Evolutionary conservation across 129 eudicot species (phyloP), one percentile per base, ranked within the genome.

Genomic region (Flaveria linearis): DNA sequence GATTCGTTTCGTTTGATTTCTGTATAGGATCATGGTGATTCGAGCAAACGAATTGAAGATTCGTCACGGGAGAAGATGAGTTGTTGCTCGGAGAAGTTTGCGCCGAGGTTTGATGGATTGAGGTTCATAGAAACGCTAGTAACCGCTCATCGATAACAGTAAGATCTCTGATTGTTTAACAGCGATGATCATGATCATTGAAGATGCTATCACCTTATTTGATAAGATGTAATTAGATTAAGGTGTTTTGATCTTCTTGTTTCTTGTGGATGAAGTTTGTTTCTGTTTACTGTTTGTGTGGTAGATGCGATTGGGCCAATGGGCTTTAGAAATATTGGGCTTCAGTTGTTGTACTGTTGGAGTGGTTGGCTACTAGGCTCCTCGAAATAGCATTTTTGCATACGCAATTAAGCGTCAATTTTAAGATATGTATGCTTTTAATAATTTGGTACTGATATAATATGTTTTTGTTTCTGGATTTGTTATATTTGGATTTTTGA

Each of bases 81-180:
- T 6, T 81, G 85, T 41, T 82, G 85, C 28, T 83, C 92, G 68
- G 93, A 89, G 6, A 86, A 89, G 66, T 92, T 89, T 72, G 91
- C 90, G 42, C 98, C 98, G 26, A 86, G 88, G 74, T 89, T 92
- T 69, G 98, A 92, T 76, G 98, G 98, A 71, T 89, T 92, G 88
- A 86, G 98, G 82, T 92, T 92, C 42, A 89, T 92, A 10, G 98
- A 92, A 79, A 92, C 98, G 2, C 83, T 92, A 55, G 88, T 92
- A 22, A 92, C 98, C 41, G 98, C 92, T 79, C 98, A 92, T 43
- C 84, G 97, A 89, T 92, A 77, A 90, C 66, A 66, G 5, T 23
- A 73, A 39, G 28, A 71, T 71, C 28, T 33, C 41, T 36, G 41
- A 36, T 36, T 36, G 41, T 36, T 36, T 36, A 36, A 36, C 41